Conservation (phyloP, 2,329 filamentous ascomycete species). For the Fusarium nurragi region DNA sequence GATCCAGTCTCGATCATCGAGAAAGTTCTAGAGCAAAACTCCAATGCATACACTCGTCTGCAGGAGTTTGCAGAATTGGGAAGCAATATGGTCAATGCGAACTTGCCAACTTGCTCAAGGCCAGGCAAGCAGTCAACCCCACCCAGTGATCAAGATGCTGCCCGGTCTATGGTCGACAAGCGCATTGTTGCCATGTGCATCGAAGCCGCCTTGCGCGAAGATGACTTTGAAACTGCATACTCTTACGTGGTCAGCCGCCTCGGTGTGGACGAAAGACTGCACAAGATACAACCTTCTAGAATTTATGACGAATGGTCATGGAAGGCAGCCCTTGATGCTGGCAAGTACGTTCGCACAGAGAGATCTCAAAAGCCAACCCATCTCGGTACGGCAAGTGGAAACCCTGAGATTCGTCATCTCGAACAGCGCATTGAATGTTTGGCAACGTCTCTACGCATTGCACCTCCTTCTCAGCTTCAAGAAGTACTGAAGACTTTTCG, state of each 20-base stretch:
- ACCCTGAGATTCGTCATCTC: slow-evolving; percentile 73
- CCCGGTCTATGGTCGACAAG: slow-evolving; percentile 61
- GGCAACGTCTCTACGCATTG: slow-evolving; percentile 77
- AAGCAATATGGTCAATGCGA: slow-evolving; percentile 70
- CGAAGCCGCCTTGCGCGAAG: slow-evolving; percentile 77
- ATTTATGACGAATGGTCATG: slow-evolving; percentile 74
- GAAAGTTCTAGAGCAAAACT: slow-evolving; percentile 80
- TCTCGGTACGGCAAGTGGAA: slow-evolving; percentile 67
- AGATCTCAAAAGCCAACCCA: slow-evolving; percentile 66
- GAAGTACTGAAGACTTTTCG: slow-evolving; percentile 80
- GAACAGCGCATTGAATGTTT: slow-evolving; percentile 86
- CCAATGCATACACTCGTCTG: slow-evolving; percentile 76
- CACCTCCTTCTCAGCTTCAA: slow-evolving; percentile 74
- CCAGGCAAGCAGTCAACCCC: slow-evolving; percentile 4
- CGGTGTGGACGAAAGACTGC: slow-evolving; percentile 43
- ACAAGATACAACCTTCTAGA: background rate
- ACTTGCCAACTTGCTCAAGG: slow-evolving; percentile 50
- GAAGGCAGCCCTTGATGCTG: slow-evolving; percentile 81
- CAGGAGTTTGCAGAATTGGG: slow-evolving; percentile 78
- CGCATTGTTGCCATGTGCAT: slow-evolving; percentile 84
- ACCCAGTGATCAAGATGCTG: slow-evolving; percentile 42
- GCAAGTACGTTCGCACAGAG: slow-evolving; percentile 71
- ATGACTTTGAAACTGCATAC: slow-evolving; percentile 87
- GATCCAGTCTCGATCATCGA: slow-evolving; percentile 79
- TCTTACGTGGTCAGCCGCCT: slow-evolving; percentile 82